These are phyloP conservation scores for Euphorbia lathyris DNA, from an alignment of 345 rosid genomes.

Conservation along the genomic window DNA sequence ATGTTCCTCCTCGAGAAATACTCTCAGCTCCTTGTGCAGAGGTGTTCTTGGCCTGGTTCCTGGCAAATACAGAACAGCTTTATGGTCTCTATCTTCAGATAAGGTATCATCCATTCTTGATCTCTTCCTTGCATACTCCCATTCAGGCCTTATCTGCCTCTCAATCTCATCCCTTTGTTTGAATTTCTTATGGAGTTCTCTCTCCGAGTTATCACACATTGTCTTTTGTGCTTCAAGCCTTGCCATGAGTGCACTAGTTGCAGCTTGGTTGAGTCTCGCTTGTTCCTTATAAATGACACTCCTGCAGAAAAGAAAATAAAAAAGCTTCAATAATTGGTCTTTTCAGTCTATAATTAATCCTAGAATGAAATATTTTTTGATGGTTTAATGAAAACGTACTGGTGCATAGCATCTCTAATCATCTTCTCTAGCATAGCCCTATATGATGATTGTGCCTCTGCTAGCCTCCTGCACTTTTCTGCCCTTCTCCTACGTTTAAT, in stretches of 20 bases:
- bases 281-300: conserved; percentile 92
- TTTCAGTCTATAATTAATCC: not conserved
- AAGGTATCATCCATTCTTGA: conserved; percentile 58
- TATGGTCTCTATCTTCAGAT: conserved; percentile 44
- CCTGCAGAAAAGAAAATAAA: conserved; percentile 43
- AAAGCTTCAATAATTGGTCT: too few relatives aligned
- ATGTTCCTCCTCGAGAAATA: conserved; percentile 69
- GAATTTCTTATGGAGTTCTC: conserved; percentile 79
- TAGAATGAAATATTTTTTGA: not conserved
- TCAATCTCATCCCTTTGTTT: conserved; percentile 79
- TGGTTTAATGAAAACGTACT: conserved; percentile 45
- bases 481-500: conserved; percentile 78
- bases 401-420: conserved; percentile 99
- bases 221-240: conserved; percentile 93
- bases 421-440: conserved; percentile 81
- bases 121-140: conserved; percentile 84
- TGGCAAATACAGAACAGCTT: conserved; percentile 55
- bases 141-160: conserved; percentile 64
- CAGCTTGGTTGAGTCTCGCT: conserved; percentile 88
- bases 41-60: conserved; percentile 51
- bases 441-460: conserved; percentile 93
- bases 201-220: conserved; percentile 80
- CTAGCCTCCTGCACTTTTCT: conserved; percentile 87
- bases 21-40: conserved; percentile 63
- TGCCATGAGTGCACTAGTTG: conserved; percentile 73